phyloP scores from a whole-genome alignment of 495 filamentous ascomycete genomes.

The Chaetomium tenue region DNA sequence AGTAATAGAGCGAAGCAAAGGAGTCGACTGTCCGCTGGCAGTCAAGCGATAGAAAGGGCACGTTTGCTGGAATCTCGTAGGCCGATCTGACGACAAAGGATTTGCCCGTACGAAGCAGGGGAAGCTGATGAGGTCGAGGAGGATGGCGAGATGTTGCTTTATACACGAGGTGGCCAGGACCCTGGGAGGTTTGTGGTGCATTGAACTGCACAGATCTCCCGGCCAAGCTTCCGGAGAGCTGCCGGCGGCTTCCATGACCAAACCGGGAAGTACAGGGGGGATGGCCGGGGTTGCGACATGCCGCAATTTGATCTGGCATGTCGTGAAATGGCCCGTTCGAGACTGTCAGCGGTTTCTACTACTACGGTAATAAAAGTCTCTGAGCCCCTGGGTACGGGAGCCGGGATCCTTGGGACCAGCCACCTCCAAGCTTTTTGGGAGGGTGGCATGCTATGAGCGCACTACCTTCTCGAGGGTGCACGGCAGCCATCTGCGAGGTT shows the following conservation, averaged over 20 bases:
- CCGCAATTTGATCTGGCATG: neutral
- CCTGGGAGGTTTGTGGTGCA: neutral
- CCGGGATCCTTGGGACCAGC: neutral
- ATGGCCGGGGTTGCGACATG: constrained; percentile 5
- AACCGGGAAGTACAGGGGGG: constrained; percentile 23
- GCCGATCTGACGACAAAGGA: neutral
- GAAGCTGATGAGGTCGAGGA: neutral
- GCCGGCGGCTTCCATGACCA: constrained; percentile 26
- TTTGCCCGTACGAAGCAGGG: neutral
- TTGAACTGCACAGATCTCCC: constrained; percentile 19
- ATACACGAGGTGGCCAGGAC: constrained; percentile 5
- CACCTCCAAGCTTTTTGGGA: neutral
- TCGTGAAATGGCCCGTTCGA: neutral
- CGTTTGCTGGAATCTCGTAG: neutral
- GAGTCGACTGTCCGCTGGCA: constrained; percentile 32
- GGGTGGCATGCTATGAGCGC: neutral
- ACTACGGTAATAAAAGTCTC: neutral
- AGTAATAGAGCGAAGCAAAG: neutral
- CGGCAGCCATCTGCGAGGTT: neutral
- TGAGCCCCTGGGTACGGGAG: neutral
- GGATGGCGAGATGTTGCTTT: constrained; percentile 7
- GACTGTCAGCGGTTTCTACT: neutral
- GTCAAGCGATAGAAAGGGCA: constrained; percentile 24
- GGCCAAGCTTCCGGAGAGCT: constrained; percentile 26
- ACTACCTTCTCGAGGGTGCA: neutral